Percentiles rank a stretch among this genome's conserved stretches.
These are phyloP conservation scores for Tulasnella calospora DNA, from an alignment of 768 basidiomycete genomes.

Conservation along the genomic window DNA sequence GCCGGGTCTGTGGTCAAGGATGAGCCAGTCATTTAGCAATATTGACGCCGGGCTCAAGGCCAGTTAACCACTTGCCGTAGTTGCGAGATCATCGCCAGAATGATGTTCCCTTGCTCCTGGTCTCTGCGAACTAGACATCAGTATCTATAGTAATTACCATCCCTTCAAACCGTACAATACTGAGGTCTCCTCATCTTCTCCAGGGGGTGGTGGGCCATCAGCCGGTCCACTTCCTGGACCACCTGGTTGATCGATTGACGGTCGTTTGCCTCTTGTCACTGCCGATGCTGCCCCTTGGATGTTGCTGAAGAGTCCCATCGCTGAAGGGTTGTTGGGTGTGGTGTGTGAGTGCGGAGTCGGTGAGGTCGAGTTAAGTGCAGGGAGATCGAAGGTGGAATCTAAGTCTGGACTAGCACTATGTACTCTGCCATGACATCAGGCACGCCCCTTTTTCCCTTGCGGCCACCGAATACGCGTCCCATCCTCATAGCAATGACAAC, in stretches of 20 bases:
- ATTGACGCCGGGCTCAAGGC: neutral
- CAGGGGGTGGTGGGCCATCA: conserved; percentile 1
- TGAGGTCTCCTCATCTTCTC: conserved; percentile 29
- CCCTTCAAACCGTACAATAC: conserved; percentile 24
- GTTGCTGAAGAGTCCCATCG: conserved; percentile 20
- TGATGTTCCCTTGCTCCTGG: conserved; percentile 89
- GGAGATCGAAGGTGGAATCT: conserved; percentile 3
- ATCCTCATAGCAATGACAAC: neutral
- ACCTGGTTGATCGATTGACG: conserved; percentile 15
- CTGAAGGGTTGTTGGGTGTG: neutral
- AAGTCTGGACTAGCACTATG: neutral
- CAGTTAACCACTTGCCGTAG: conserved; percentile 54
- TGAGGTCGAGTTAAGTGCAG: neutral
- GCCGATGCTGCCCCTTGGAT: conserved; percentile 23
- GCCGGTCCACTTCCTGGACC: neutral
- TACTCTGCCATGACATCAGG: neutral
- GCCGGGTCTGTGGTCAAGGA: conserved; percentile 57
- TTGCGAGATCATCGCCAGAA: conserved; percentile 81
- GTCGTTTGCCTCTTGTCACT: conserved; percentile 11
- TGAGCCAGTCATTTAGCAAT: conserved; percentile 16
- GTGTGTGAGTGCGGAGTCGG: neutral
- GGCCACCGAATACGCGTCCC: conserved; percentile 1
- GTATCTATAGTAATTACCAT: neutral
- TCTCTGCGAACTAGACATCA: conserved; percentile 48
- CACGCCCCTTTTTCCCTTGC: neutral